Evolutionary conservation across 148 eudicot species (phyloP).

Genomic region (Cornus florida): DNA sequence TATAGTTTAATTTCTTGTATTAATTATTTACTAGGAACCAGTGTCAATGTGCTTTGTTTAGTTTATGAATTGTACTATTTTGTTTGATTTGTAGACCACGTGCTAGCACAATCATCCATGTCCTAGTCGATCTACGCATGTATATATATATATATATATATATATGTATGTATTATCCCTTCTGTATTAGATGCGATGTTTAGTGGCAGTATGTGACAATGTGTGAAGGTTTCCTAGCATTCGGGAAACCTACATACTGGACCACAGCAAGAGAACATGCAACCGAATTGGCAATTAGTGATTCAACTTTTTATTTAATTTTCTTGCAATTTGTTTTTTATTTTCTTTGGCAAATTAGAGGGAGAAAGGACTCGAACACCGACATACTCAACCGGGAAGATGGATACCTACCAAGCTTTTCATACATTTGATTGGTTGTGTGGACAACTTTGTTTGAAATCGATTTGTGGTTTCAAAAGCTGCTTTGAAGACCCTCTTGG

Average conservation of each 20-base stretch:
- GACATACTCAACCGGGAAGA: too few relatives aligned
- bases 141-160: too few relatives aligned
- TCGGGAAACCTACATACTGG: slow-evolving; percentile 1
- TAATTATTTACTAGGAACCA: neutral
- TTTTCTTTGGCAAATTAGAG: too few relatives aligned
- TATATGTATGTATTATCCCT: slow-evolving; percentile 12
- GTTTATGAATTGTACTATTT: neutral
- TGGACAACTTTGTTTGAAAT: too few relatives aligned
- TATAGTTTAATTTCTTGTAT: neutral
- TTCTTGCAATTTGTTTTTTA: too few relatives aligned
- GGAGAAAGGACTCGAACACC: too few relatives aligned
- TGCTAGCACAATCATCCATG: too few relatives aligned
- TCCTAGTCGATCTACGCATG: too few relatives aligned
- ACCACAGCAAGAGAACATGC: neutral
- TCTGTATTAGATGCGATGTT: slow-evolving; percentile 27
- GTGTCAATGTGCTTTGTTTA: slow-evolving; percentile 3
- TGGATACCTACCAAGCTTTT: too few relatives aligned
- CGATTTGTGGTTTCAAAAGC: too few relatives aligned
- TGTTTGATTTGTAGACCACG: neutral
- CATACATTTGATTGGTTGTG: too few relatives aligned
- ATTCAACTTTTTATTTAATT: neutral
- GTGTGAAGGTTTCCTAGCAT: slow-evolving; percentile 17
- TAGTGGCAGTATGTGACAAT: neutral
- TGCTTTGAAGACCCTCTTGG: too few relatives aligned
- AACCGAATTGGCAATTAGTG: neutral